Evolutionary conservation across 1,139 yeast genomes (phyloP).

Genomic region (Barnettozyma hawaiiensis): DNA sequence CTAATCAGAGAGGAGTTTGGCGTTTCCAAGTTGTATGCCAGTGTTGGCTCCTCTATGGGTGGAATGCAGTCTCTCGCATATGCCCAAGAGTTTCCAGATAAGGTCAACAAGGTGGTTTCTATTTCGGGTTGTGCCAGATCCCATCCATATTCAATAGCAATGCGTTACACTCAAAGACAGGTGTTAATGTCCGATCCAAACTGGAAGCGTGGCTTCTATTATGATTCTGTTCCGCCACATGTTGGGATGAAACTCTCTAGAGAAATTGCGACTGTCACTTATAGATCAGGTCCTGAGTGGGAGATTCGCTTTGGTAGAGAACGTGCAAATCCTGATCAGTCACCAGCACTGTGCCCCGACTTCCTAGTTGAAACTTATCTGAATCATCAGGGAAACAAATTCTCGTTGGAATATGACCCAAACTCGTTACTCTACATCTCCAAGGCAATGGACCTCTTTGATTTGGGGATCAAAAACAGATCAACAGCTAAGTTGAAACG

Average conservation of each 20-base stretch:
- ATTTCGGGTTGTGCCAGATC: conserved; percentile 91
- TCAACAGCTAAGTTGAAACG: conserved; percentile 39
- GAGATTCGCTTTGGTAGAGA: conserved; percentile 86
- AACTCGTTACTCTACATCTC: conserved; percentile 82
- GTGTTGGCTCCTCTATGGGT: conserved; percentile 93
- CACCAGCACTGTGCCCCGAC: conserved; percentile 91
- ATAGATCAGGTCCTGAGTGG: conserved; percentile 97
- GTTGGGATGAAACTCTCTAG: conserved; percentile 93
- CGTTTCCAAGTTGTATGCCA: conserved; percentile 61
- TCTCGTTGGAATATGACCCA: conserved; percentile 86
- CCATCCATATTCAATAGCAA: conserved; percentile 90
- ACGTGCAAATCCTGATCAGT: conserved; percentile 70
- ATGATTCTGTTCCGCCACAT: conserved; percentile 77
- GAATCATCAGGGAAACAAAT: conserved; percentile 93
- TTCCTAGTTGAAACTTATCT: conserved; percentile 86
- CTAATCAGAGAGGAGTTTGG: conserved; percentile 57
- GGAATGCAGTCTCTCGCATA: conserved; percentile 94
- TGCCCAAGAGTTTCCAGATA: conserved; percentile 76
- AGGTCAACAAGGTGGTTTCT: conserved; percentile 64
- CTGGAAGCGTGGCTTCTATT: conserved; percentile 90
- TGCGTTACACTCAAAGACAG: conserved; percentile 90
- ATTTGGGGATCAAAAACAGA: conserved; percentile 54
- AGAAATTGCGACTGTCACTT: conserved; percentile 90
- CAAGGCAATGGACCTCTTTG: conserved; percentile 93
- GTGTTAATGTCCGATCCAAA: conserved; percentile 92